Conservation (phyloP, 2,329 filamentous ascomycete genomes). For the Aspergillus fumigatiaffinis region DNA sequence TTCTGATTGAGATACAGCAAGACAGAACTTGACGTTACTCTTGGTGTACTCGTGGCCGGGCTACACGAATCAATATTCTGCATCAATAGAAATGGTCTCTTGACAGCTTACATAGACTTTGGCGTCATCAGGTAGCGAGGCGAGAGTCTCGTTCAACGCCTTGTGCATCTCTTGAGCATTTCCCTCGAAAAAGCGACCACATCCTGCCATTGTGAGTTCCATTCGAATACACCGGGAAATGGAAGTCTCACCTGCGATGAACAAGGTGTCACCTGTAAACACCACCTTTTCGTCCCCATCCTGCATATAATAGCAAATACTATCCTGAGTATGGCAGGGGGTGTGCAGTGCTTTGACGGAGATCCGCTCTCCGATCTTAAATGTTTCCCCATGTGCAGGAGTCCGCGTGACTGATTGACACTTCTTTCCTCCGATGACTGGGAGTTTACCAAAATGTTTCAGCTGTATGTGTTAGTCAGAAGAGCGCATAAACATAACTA, state of each 20-base stretch:
- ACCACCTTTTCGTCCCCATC: constrained; percentile 71
- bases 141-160: constrained; percentile 82
- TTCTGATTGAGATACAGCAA: constrained; percentile 70
- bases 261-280: constrained; percentile 94
- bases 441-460: constrained; percentile 58
- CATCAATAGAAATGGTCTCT: not conserved
- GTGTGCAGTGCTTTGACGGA: constrained; percentile 85
- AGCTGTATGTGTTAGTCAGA: constrained; percentile 39
- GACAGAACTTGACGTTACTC: constrained; percentile 83
- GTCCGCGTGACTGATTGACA: constrained; percentile 76
- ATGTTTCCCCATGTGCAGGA: constrained; percentile 69
- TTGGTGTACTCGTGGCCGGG: constrained; percentile 99
- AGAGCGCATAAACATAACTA: not conserved
- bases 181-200: constrained; percentile 94
- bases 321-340: constrained; percentile 96
- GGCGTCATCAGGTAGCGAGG: constrained; percentile 79
- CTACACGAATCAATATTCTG: constrained; percentile 40
- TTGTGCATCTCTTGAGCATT: constrained; percentile 86
- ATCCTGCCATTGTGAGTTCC: constrained; percentile 54
- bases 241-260: constrained; percentile 67
- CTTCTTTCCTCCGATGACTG: constrained; percentile 83
- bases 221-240: constrained; percentile 12
- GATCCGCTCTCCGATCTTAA: constrained; percentile 77
- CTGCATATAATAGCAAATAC: constrained; percentile 90
- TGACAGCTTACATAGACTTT: constrained; percentile 70